A percentile compares a stretch with the other conserved stretches of the same genome.
Conservation (phyloP, 345 rosid genomes). For the Aegle marmelos region DNA sequence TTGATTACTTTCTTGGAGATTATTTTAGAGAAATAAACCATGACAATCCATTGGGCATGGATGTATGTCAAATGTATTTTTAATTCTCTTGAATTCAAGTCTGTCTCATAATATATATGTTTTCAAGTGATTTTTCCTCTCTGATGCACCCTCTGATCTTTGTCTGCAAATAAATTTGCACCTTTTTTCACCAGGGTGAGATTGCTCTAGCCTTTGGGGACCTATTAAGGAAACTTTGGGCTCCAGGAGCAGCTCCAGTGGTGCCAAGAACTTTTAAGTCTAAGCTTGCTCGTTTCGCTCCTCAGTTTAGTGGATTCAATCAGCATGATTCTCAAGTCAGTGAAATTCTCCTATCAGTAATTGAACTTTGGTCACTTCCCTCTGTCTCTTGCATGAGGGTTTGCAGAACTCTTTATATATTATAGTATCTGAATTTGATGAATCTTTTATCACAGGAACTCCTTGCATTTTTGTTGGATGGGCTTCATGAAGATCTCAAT, state of each 20-base stretch:
- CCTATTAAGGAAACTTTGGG: constrained; percentile 85
- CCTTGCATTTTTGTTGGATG: constrained; percentile 92
- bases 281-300: constrained; percentile 94
- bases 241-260: constrained; percentile 84
- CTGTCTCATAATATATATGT: constrained; percentile 1
- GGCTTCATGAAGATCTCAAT: constrained; percentile 97
- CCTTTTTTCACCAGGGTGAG: constrained; percentile 64
- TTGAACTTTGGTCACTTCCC: constrained; percentile 23
- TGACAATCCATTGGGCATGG: constrained; percentile 91
- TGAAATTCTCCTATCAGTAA: constrained; percentile 24
- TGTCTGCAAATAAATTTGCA: constrained; percentile 4
- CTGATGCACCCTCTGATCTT: constrained; percentile 1
- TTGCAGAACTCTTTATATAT: constrained; percentile 15
- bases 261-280: constrained; percentile 88
- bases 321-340: constrained; percentile 99
- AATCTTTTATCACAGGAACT: constrained; percentile 61
- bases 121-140: not conserved
- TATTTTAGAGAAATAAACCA: constrained; percentile 84
- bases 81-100: constrained; percentile 4
- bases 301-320: constrained; percentile 92
- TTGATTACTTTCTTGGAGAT: constrained; percentile 93
- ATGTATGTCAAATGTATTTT: constrained; percentile 45
- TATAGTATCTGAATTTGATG: constrained; percentile 24
- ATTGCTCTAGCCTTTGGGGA: constrained; percentile 96
- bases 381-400: constrained; percentile 14